Evolutionary conservation across 768 basidiomycete species (phyloP).

Genomic region (Tylopilus subfusipes): DNA sequence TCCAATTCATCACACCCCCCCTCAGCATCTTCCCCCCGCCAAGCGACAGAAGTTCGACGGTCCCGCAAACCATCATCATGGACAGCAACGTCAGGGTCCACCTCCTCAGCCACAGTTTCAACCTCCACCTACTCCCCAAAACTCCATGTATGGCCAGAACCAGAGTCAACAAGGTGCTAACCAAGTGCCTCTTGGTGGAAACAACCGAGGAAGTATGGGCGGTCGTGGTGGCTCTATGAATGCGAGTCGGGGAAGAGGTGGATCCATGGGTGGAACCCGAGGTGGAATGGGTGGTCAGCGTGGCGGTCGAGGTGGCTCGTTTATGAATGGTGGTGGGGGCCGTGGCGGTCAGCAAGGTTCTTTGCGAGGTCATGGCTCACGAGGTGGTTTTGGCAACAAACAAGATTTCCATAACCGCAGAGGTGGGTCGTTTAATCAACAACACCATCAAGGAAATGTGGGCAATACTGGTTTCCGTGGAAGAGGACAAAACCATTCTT

Average conservation of each 20-base stretch:
- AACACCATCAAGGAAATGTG: conserved; percentile 34
- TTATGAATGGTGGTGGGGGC: conserved; percentile 35
- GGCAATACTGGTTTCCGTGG: conserved; percentile 51
- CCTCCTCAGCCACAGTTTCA: conserved; percentile 64
- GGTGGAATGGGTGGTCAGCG: conserved; percentile 43
- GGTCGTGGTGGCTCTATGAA: conserved; percentile 39
- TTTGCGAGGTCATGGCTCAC: conserved; percentile 60
- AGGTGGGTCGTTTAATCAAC: conserved; percentile 55
- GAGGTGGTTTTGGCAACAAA: conserved; percentile 60
- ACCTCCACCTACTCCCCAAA: conserved; percentile 28
- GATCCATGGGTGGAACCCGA: conserved; percentile 42
- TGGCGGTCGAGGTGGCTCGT: conserved; percentile 37
- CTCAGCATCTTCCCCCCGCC: conserved; percentile 85
- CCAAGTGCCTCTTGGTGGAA: conserved; percentile 39
- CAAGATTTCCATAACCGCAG: conserved; percentile 65
- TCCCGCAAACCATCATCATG: conserved; percentile 45
- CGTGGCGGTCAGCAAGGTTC: conserved; percentile 48
- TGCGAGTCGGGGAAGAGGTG: conserved; percentile 43
- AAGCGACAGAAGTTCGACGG: conserved; percentile 90
- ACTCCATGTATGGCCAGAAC: conserved; percentile 30
- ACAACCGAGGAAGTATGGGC: conserved; percentile 44
- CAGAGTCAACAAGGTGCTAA: conserved; percentile 44
- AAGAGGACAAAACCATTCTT: conserved; percentile 56
- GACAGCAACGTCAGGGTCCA: conserved; percentile 42
- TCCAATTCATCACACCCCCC: conserved; percentile 59